Evolutionary conservation across 495 filamentous ascomycete species (phyloP).

Genomic region (Aspergillus indologenus): DNA sequence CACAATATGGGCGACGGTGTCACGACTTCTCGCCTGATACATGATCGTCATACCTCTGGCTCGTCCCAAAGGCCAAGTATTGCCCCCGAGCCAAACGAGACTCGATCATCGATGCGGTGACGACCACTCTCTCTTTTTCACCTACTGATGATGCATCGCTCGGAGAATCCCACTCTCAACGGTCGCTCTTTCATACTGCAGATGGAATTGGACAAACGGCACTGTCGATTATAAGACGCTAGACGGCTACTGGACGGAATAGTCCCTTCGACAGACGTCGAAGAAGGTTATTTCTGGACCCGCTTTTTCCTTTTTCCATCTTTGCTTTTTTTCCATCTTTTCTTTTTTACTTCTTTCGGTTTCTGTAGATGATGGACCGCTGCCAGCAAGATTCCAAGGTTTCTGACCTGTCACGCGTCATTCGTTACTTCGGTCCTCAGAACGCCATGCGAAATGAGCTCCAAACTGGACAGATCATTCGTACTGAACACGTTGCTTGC

Average conservation of each 20-base stretch:
- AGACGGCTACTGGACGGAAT: neutral
- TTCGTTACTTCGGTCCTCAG: slow-evolving; percentile 14
- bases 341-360: neutral
- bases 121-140: neutral
- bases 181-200: slow-evolving; percentile 1
- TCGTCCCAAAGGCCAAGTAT: neutral
- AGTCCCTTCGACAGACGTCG: neutral
- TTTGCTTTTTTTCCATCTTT: neutral
- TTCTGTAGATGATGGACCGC: neutral
- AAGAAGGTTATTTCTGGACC: neutral
- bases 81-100: neutral
- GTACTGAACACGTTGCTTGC: slow-evolving; percentile 7
- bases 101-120: neutral
- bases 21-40: neutral
- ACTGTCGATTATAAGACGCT: neutral
- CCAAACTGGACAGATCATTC: slow-evolving; percentile 15
- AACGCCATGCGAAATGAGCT: slow-evolving; percentile 12
- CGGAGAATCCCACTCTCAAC: slow-evolving; percentile 10
- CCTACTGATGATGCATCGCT: neutral
- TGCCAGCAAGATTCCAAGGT: slow-evolving; percentile 6
- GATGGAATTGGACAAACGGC: neutral
- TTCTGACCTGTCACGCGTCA: slow-evolving; percentile 42
- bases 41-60: slow-evolving; percentile 1
- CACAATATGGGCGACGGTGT: neutral
- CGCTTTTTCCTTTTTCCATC: neutral